Evolutionary conservation across 169 alveolate species (phyloP).

Genomic region (Babesia divergens): DNA sequence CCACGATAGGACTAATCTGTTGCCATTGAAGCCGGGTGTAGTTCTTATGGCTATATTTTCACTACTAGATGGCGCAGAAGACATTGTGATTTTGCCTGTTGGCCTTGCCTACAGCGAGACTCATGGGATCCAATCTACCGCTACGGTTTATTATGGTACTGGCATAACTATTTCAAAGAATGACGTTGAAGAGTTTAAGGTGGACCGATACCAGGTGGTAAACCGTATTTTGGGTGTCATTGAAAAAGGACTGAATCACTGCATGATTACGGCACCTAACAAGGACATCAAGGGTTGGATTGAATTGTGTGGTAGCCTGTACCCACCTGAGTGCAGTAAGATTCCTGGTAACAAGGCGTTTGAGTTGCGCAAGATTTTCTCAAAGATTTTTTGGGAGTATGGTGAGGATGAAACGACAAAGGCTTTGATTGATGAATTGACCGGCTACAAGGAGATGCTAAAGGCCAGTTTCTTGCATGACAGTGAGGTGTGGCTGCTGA

Average conservation of each 20-base stretch:
- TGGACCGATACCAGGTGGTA: slow-evolving; percentile 72
- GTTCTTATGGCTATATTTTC: slow-evolving; percentile 90
- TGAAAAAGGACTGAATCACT: slow-evolving; percentile 78
- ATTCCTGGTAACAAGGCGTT: slow-evolving; percentile 79
- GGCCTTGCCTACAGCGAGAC: slow-evolving; percentile 81
- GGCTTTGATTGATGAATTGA: slow-evolving; percentile 70
- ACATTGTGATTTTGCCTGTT: slow-evolving; percentile 85
- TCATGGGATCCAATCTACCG: slow-evolving; percentile 80
- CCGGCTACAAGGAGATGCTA: slow-evolving; percentile 77
- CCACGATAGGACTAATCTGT: slow-evolving; percentile 90
- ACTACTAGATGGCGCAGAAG: slow-evolving; percentile 88
- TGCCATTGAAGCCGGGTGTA: slow-evolving; percentile 94
- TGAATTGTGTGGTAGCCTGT: slow-evolving; percentile 77
- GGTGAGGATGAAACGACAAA: slow-evolving; percentile 74
- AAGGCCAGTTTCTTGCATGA: slow-evolving; percentile 78
- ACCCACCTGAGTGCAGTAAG: slow-evolving; percentile 85
- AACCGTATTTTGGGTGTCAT: slow-evolving; percentile 66
- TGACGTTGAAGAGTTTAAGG: slow-evolving; percentile 72
- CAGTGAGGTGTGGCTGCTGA: slow-evolving; percentile 86
- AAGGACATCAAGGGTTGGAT: slow-evolving; percentile 75
- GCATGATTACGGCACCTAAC: slow-evolving; percentile 79
- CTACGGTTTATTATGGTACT: slow-evolving; percentile 82
- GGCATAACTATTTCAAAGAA: slow-evolving; percentile 76
- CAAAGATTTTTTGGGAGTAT: slow-evolving; percentile 79
- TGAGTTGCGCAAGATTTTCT: slow-evolving; percentile 75